A percentile compares a stretch with the other conserved stretches of the same genome.
Conservation (phyloP, 2,329 filamentous ascomycete genomes). For the Chrysosporium keratinophilum region DNA sequence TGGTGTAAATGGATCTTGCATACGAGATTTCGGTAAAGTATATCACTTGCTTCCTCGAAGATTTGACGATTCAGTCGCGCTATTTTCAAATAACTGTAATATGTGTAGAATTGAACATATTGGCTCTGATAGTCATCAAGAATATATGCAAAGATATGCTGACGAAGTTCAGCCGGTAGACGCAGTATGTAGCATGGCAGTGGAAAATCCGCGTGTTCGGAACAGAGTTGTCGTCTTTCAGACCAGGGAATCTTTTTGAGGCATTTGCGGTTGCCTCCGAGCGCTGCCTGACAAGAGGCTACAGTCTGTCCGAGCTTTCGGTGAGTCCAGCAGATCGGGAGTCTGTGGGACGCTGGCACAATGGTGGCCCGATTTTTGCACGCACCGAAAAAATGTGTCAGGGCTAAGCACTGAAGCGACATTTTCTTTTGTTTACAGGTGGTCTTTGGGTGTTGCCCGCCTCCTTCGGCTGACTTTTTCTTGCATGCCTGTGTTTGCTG, state of each 20-base stretch:
- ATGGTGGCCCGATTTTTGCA: conserved; percentile 12
- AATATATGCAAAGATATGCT: conserved; percentile 14
- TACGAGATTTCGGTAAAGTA: conserved; percentile 11
- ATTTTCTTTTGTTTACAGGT: conserved; percentile 4
- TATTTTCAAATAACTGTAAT: conserved; percentile 6
- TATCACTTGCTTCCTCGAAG: conserved; percentile 11
- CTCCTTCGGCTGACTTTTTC: too few relatives aligned
- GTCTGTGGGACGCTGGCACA: not conserved
- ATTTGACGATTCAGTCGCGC: conserved; percentile 12
- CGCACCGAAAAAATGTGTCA: conserved; percentile 10
- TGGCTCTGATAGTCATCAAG: conserved; percentile 11
- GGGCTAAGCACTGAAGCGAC: conserved; percentile 2
- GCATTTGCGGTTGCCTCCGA: conserved; percentile 12
- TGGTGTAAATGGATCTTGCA: conserved; percentile 3
- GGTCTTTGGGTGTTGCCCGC: conserved; percentile 2
- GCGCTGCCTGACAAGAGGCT: conserved; percentile 12
- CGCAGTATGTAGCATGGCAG: conserved; percentile 14
- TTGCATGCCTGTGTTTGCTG: too few relatives aligned
- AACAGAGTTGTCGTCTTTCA: conserved; percentile 14
- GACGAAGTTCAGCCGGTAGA: conserved; percentile 13
- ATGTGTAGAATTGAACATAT: conserved; percentile 8
- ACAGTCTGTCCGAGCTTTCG: conserved; percentile 7
- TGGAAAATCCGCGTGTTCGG: conserved; percentile 9
- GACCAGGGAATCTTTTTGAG: conserved; percentile 15
- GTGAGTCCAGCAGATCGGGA: conserved; percentile 10